phyloP scores from a whole-genome alignment of 169 alveolate genomes.

The Cytauxzoon felis region DNA sequence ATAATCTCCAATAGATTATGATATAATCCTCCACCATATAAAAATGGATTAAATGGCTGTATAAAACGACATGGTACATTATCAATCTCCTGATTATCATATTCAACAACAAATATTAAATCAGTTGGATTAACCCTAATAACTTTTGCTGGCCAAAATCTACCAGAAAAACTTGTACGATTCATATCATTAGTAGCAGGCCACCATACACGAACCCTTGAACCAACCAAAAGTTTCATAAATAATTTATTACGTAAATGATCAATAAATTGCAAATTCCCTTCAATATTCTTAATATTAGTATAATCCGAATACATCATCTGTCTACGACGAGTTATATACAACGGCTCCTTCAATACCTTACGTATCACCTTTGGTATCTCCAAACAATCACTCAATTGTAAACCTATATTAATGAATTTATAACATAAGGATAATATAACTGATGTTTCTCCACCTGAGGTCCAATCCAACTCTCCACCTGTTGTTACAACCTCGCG shows the following conservation, averaged over 20 bases:
- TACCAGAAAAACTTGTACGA: constrained; percentile 59
- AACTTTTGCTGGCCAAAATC: constrained; percentile 70
- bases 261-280: constrained; percentile 30
- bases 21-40: constrained; percentile 51
- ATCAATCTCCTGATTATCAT: constrained; percentile 59
- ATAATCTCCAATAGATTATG: neutral
- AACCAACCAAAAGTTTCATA: constrained; percentile 39
- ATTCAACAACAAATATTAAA: constrained; percentile 56
- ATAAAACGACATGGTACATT: constrained; percentile 43
- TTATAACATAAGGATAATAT: neutral
- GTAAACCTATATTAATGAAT: constrained; percentile 5
- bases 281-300: neutral
- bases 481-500: too few species aligned
- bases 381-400: constrained; percentile 18
- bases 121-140: constrained; percentile 61
- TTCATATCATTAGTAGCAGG: constrained; percentile 53
- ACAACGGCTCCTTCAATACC: constrained; percentile 20
- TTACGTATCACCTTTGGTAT: constrained; percentile 31
- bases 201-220: constrained; percentile 60
- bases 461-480: too few species aligned
- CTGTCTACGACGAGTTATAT: constrained; percentile 23
- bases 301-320: constrained; percentile 27
- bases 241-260: constrained; percentile 23
- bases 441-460: too few species aligned
- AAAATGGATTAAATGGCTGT: constrained; percentile 43